A percentile compares a stretch with the other conserved stretches of the same genome.
These are phyloP conservation scores for Cyberlindnera galapagoensis DNA, from an alignment of 805 yeast species.

Conservation along the genomic window DNA sequence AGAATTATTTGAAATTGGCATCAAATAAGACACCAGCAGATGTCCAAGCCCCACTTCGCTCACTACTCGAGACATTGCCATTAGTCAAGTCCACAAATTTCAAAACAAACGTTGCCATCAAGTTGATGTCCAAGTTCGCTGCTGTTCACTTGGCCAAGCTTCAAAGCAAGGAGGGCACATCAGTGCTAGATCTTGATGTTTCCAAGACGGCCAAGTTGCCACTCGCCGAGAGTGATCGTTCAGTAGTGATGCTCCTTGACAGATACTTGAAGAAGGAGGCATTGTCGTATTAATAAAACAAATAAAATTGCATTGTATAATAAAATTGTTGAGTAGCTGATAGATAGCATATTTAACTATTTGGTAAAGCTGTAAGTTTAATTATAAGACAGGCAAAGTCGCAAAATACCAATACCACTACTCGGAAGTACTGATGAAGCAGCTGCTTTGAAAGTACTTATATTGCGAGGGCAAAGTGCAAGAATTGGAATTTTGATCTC, in stretches of 20 bases:
- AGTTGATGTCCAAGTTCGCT: conserved; percentile 44
- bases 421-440: no score
- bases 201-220: conserved; percentile 32
- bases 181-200: conserved; percentile 19
- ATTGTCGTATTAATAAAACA: conserved; percentile 1
- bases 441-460: no score
- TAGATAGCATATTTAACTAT: no score
- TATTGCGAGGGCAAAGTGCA: no score
- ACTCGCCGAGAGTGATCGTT: conserved; percentile 31
- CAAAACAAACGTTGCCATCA: conserved; percentile 41
- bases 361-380: no score
- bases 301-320: no score
- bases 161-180: conserved; percentile 10
- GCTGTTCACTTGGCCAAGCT: conserved; percentile 21
- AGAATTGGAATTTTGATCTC: no score
- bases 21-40: conserved; percentile 13
- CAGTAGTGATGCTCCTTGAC: conserved; percentile 9
- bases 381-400: no score
- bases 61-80: conserved; percentile 41
- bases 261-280: conserved; percentile 9
- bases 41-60: conserved; percentile 26
- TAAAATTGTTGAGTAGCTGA: no score
- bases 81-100: conserved; percentile 30
- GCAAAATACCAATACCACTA: no score
- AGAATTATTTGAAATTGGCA: conserved; percentile 37